Evolutionary conservation across 1,284 basidiomycete genomes (phyloP), one percentile per base, ranked within the genome.

Genomic region (Ustilago sp.): DNA sequence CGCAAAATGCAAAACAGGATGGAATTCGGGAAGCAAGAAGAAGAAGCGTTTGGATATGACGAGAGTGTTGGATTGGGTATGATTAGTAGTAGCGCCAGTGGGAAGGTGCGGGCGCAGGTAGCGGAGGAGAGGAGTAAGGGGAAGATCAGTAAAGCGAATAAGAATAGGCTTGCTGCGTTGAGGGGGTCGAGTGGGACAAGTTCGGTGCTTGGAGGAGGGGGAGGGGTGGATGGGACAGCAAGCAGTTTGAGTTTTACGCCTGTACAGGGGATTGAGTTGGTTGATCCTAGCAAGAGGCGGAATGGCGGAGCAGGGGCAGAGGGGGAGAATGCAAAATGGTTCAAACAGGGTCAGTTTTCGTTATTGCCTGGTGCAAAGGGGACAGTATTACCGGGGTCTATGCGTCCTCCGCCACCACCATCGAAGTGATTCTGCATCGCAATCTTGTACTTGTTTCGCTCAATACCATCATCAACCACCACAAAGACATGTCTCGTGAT

Each of bases 41-140:
- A 96, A 83, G 97, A 99, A 87, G 92, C 95, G 28, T 95, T 94
- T 43, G 94, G 94, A 23, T 97, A 95, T 84, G 97, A 98, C 87
- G 92, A 98, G 89, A 95, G 94, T 12, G 93, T 95, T 87, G 97
- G 97, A 6, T 87, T 99, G 84, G 97, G 97, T 75, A 98, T 99
- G 95, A 94, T 98, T 51, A 71, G 75, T 75, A 94, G 94, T 52
- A 90, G 89, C 59, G 88, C 90, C 19, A 92, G 91, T 17, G 96
- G 96, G 36, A 93, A 93, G 86, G 92, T 99, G 53, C 89, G 96
- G 63, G 95, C 94, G 9, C 91, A 91, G 57, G 87, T 90, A 53
- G 94, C 92, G 65, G 95, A 98, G 86, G 90, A 92, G 35, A 93
- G 93, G 88, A 94, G 91, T 87, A 91, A 92, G 88, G 96, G 95